These are phyloP conservation scores for Nothopassalora personata DNA, from an alignment of 2,329 filamentous ascomycete species.

Conservation along the genomic window DNA sequence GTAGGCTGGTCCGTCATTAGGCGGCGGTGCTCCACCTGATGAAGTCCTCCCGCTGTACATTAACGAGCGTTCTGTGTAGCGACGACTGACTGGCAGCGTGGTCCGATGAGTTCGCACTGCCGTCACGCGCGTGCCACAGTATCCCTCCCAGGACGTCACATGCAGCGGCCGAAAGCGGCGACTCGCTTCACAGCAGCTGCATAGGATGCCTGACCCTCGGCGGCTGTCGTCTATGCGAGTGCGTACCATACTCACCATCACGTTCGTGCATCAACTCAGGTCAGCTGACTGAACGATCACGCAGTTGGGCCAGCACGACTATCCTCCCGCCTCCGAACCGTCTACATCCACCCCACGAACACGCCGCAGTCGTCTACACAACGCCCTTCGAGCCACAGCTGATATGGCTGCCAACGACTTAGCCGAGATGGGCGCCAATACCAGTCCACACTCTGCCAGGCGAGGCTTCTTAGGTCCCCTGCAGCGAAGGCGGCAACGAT, in stretches of 20 bases:
- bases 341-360: conserved; percentile 25
- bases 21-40: background rate
- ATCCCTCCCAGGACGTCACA: background rate
- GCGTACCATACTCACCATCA: conserved; percentile 6
- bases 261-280: background rate
- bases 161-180: conserved; percentile 2
- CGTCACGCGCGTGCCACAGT: background rate
- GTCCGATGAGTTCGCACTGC: background rate
- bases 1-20: background rate
- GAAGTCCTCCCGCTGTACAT: background rate
- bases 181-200: background rate
- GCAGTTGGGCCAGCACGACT: conserved; percentile 40
- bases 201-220: conserved; percentile 20
- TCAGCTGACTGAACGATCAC: conserved; percentile 7
- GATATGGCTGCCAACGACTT: conserved; percentile 28
- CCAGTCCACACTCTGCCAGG: conserved; percentile 4
- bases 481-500: conserved; percentile 18
- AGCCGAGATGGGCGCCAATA: conserved; percentile 16
- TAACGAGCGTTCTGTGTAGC: background rate
- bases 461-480: conserved; percentile 12
- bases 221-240: conserved; percentile 20
- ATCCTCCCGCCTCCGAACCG: conserved; percentile 38
- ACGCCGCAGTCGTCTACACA: conserved; percentile 31
- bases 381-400: conserved; percentile 31
- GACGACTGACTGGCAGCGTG: background rate